Conservation (phyloP, 1,139 yeast genomes). For the Pichia sp. region DNA sequence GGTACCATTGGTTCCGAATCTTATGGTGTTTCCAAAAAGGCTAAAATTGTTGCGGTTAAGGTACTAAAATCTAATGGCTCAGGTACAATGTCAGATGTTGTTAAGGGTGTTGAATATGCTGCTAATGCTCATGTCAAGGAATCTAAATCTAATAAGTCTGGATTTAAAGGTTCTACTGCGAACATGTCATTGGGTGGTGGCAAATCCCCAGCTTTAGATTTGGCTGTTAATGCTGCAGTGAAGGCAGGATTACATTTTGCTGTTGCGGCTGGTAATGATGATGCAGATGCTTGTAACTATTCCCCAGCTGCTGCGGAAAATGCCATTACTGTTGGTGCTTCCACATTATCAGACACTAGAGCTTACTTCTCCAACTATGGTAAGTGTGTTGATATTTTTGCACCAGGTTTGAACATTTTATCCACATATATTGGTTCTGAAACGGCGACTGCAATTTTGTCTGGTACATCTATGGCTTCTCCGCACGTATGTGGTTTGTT, state of each 20-base stretch:
- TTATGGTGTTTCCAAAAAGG: slow-evolving; percentile 76
- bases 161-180: slow-evolving; percentile 79
- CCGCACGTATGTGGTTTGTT: slow-evolving; percentile 93
- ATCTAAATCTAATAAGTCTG: slow-evolving; percentile 46
- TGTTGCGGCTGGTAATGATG: slow-evolving; percentile 86
- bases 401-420: slow-evolving; percentile 74
- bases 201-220: slow-evolving; percentile 69
- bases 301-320: slow-evolving; percentile 76
- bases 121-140: slow-evolving; percentile 57
- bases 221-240: slow-evolving; percentile 80
- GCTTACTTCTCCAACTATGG: slow-evolving; percentile 82
- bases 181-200: slow-evolving; percentile 92
- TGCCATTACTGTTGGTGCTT: slow-evolving; percentile 79
- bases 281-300: slow-evolving; percentile 75
- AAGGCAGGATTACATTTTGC: slow-evolving; percentile 76
- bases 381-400: slow-evolving; percentile 77
- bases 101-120: slow-evolving; percentile 74
- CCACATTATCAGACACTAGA: slow-evolving; percentile 64
- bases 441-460: slow-evolving; percentile 77
- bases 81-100: slow-evolving; percentile 74
- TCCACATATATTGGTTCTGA: slow-evolving; percentile 86
- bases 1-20: slow-evolving; percentile 71
- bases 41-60: slow-evolving; percentile 67
- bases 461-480: slow-evolving; percentile 99
- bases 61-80: slow-evolving; percentile 72